Conservation (phyloP, 768 basidiomycete species). For the Leccinum pellstonianum region DNA sequence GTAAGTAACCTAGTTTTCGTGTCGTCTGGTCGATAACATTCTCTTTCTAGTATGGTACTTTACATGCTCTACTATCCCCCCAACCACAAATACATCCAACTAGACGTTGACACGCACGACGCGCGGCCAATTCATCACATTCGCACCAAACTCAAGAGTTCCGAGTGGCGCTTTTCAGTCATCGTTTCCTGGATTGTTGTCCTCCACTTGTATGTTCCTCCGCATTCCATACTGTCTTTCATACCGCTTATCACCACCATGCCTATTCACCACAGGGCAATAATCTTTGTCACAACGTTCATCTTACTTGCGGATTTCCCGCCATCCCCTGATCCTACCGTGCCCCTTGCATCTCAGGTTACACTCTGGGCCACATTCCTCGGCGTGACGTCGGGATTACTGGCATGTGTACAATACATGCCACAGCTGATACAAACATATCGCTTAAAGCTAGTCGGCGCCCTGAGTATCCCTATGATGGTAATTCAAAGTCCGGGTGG, state of each 20-base stretch:
- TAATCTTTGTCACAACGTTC: conserved; percentile 60
- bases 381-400: conserved; percentile 74
- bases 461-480: conserved; percentile 95
- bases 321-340: conserved; percentile 35
- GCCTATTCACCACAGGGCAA: conserved; percentile 11
- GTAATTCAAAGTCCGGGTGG: conserved; percentile 90
- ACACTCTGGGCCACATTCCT: conserved; percentile 81
- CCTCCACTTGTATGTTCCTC: conserved; percentile 66
- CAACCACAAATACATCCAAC: conserved; percentile 68
- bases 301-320: conserved; percentile 52
- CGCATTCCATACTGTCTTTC: neutral
- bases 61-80: conserved; percentile 92
- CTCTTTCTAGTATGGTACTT: conserved; percentile 64
- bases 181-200: conserved; percentile 68
- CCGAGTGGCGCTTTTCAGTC: conserved; percentile 79
- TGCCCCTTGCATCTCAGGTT: conserved; percentile 39
- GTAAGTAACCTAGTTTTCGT: conserved; percentile 45
- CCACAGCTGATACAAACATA: conserved; percentile 88
- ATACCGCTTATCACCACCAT: neutral
- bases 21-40: neutral
- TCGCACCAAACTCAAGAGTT: conserved; percentile 52
- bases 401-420: conserved; percentile 83
- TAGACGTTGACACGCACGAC: conserved; percentile 43
- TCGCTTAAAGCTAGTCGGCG: conserved; percentile 77
- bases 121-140: conserved; percentile 40